Percentiles rank a stretch among this genome's conserved stretches.
These are phyloP conservation scores for Cutaneotrichosporon cutaneum DNA, from an alignment of 1,284 basidiomycete species.

Conservation along the genomic window DNA sequence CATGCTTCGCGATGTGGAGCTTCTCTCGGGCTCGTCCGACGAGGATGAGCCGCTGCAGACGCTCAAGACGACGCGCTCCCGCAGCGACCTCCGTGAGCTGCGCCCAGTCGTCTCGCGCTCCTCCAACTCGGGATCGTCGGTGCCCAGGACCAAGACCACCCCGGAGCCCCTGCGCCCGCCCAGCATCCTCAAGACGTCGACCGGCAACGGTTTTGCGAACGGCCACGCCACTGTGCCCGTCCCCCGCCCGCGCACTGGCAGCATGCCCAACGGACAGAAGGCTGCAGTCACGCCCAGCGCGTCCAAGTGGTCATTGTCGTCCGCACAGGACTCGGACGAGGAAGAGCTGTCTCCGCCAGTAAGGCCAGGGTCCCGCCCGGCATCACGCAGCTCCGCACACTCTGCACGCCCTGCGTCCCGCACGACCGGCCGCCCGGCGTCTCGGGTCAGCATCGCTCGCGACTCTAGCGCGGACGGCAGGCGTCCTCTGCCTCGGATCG, in stretches of 20 bases:
- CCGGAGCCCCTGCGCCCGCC: background rate
- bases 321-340: conserved; percentile 15
- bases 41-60: conserved; percentile 27
- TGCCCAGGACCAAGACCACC: background rate
- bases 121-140: background rate
- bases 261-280: background rate
- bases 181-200: background rate
- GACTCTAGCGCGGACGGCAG: background rate
- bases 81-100: conserved; percentile 4
- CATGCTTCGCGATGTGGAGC: background rate
- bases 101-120: background rate
- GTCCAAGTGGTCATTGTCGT: conserved; percentile 26
- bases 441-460: conserved; percentile 11
- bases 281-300: conserved; percentile 8
- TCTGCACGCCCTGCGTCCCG: conserved; percentile 16
- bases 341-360: conserved; percentile 3
- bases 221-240: background rate
- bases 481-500: background rate
- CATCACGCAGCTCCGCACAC: conserved; percentile 7
- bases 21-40: conserved; percentile 6
- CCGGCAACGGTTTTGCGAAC: conserved; percentile 3
- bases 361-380: conserved; percentile 8
- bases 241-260: background rate
- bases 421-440: background rate
- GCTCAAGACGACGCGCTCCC: conserved; percentile 4